Evolutionary conservation across 2,329 filamentous ascomycete species (phyloP).

Genomic region (Beauveria sp.): DNA sequence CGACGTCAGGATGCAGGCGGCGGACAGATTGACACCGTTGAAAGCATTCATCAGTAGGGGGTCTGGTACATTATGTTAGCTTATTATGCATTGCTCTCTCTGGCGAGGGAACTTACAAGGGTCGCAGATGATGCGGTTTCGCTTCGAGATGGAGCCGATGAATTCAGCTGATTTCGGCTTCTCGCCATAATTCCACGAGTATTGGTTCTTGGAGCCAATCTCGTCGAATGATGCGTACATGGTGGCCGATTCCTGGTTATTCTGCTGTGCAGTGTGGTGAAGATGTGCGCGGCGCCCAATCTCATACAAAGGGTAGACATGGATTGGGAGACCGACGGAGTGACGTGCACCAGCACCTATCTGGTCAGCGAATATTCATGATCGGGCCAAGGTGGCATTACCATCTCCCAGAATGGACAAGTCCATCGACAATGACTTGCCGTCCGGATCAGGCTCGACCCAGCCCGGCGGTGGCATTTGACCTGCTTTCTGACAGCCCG

Average conservation of each 20-base stretch:
- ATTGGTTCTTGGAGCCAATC: slow-evolving; percentile 43
- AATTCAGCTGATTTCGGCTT: slow-evolving; percentile 34
- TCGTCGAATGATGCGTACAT: slow-evolving; percentile 55
- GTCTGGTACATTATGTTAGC: slow-evolving; percentile 32
- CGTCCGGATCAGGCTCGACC: slow-evolving; percentile 39
- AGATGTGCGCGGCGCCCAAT: slow-evolving; percentile 52
- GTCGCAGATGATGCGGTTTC: slow-evolving; percentile 60
- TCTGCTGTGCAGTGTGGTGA: slow-evolving; percentile 44
- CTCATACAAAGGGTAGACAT: slow-evolving; percentile 61
- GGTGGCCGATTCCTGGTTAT: slow-evolving; percentile 49
- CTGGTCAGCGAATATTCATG: slow-evolving; percentile 7
- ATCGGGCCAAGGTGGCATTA: neutral
- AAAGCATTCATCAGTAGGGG: slow-evolving; percentile 65
- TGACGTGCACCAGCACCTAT: slow-evolving; percentile 49
- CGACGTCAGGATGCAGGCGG: slow-evolving; percentile 53
- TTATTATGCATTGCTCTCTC: neutral
- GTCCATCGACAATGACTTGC: slow-evolving; percentile 41
- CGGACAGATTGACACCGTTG: slow-evolving; percentile 59
- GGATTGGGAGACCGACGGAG: slow-evolving; percentile 54
- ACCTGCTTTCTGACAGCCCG: slow-evolving; percentile 25
- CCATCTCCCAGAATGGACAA: slow-evolving; percentile 31
- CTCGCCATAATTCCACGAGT: slow-evolving; percentile 50
- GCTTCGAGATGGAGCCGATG: slow-evolving; percentile 46
- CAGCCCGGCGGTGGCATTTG: slow-evolving; percentile 48
- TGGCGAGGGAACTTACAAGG: slow-evolving; percentile 43